Evolutionary conservation across 306 rosid species (phyloP).

Genomic region (Prunus padus): DNA sequence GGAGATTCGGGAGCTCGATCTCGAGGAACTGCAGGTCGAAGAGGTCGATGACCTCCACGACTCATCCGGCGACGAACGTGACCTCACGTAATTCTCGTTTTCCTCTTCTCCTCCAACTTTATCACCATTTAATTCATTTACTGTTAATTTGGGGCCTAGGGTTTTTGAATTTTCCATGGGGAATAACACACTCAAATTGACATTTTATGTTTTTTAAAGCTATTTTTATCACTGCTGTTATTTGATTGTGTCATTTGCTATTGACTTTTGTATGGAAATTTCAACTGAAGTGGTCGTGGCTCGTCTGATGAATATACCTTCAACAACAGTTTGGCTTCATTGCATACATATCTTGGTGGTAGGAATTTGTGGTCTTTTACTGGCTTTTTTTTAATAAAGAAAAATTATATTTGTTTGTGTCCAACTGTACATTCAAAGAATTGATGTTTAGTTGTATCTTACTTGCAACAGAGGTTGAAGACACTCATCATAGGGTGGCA

Average conservation of each 20-base stretch:
- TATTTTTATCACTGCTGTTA: not conserved
- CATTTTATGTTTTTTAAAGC: not conserved
- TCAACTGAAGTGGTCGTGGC: slow-evolving; percentile 30
- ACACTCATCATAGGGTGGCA: slow-evolving; percentile 71
- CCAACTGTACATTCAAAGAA: not conserved
- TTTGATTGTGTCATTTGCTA: not conserved
- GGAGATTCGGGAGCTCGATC: slow-evolving; percentile 83
- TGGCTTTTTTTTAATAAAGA: not conserved
- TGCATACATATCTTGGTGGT: slow-evolving; percentile 97
- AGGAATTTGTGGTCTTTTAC: slow-evolving; percentile 15
- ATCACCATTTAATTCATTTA: not conserved
- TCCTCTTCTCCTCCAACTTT: not conserved
- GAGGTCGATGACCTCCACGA: slow-evolving; percentile 62
- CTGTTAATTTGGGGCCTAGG: slow-evolving; percentile 7
- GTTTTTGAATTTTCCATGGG: not conserved
- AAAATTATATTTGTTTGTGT: not conserved
- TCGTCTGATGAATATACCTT: slow-evolving; percentile 42
- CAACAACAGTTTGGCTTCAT: slow-evolving; percentile 56
- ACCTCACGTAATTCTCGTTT: slow-evolving; percentile 40
- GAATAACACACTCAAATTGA: not conserved
- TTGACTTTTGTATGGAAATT: slow-evolving; percentile 12
- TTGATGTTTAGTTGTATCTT: slow-evolving; percentile 7
- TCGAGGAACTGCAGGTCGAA: slow-evolving; percentile 74
- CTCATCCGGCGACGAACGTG: slow-evolving; percentile 50
- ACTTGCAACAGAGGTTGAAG: slow-evolving; percentile 76